Conservation (phyloP, 2,329 filamentous ascomycete species). For the Phaeosphaeria sp. region DNA sequence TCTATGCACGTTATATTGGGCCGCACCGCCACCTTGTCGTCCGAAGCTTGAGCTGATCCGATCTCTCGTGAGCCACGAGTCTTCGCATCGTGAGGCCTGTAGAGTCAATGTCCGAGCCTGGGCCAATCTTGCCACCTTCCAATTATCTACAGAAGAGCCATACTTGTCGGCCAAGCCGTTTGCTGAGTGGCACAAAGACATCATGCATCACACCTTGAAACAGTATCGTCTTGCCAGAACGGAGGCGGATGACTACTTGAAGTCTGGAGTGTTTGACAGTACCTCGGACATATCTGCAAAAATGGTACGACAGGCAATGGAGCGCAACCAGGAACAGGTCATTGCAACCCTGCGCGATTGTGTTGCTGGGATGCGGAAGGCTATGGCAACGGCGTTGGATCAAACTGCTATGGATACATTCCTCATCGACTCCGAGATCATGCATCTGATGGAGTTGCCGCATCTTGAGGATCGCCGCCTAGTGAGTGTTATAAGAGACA, state of each 20-base stretch:
- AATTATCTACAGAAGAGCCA: conserved; percentile 61
- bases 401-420: conserved; percentile 52
- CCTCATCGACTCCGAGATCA: conserved; percentile 53
- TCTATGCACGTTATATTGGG: conserved; percentile 66
- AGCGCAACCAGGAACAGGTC: conserved; percentile 64
- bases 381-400: conserved; percentile 52
- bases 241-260: conserved; percentile 64
- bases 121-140: conserved; percentile 64
- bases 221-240: conserved; percentile 64
- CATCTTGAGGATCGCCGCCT: conserved; percentile 55
- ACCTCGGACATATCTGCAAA: conserved; percentile 52
- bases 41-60: conserved; percentile 60
- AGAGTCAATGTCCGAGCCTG: conserved; percentile 65
- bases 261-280: conserved; percentile 45
- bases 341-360: conserved; percentile 62
- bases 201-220: conserved; percentile 59
- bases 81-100: conserved; percentile 66
- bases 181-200: conserved; percentile 62
- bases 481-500: conserved; percentile 56
- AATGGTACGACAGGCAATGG: conserved; percentile 60
- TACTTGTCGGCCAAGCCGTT: conserved; percentile 56
- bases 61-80: conserved; percentile 63
- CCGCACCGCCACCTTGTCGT: conserved; percentile 60
- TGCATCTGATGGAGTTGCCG: conserved; percentile 59
- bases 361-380: conserved; percentile 58